These are phyloP conservation scores for Penicillium polonicum DNA, from an alignment of 2,329 filamentous ascomycete genomes.

Conservation along the genomic window DNA sequence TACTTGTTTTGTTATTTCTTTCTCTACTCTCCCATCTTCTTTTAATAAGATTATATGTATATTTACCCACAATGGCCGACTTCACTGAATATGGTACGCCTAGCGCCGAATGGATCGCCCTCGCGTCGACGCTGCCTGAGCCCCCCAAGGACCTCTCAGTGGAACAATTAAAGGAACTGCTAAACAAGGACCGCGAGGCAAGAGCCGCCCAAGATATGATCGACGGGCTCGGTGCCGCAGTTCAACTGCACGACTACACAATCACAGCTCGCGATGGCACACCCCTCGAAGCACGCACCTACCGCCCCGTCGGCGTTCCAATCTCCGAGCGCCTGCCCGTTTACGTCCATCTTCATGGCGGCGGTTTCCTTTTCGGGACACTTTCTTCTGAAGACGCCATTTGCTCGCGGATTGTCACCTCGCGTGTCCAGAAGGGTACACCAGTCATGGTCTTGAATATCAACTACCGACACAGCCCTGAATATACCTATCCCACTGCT, in stretches of 20 bases:
- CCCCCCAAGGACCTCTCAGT: conserved; percentile 21
- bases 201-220: conserved; percentile 33
- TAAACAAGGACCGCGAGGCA: conserved; percentile 38
- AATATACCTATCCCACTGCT: conserved; percentile 52
- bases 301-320: conserved; percentile 41
- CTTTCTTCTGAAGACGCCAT: conserved; percentile 54
- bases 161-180: conserved; percentile 24
- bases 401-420: conserved; percentile 50
- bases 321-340: conserved; percentile 45
- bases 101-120: conserved; percentile 47
- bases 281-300: conserved; percentile 48
- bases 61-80: conserved; percentile 30
- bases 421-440: conserved; percentile 18
- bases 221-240: conserved; percentile 24
- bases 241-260: conserved; percentile 38
- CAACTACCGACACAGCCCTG: conserved; percentile 60
- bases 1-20: too few relatives aligned
- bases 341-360: conserved; percentile 56
- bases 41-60: not conserved
- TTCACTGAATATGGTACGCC: conserved; percentile 45
- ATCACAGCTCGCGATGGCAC: conserved; percentile 49
- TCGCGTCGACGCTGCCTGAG: conserved; percentile 37
- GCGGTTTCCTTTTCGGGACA: conserved; percentile 58
- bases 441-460: conserved; percentile 53
- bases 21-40: not conserved